Evolutionary conservation across 139 green algal species (phyloP), one percentile per base, ranked within the genome.

Genomic region (Desmodesmus armatus): DNA sequence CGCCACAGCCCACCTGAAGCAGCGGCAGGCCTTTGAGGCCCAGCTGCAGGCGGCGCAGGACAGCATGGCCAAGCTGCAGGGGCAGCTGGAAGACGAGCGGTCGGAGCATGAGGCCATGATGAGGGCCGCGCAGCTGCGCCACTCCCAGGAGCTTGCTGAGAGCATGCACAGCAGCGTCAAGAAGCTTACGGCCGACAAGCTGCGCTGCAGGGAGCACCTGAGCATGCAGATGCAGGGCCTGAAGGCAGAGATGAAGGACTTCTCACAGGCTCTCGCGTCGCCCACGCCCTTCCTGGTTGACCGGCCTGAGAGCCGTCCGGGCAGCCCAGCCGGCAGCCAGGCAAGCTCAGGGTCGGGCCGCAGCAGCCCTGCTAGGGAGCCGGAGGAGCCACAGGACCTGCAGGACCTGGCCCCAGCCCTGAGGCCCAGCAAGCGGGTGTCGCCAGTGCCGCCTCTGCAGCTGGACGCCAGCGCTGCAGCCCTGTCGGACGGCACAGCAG

Each of bases 161-260:
- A 39, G 29, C 0, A 25, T 65, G 72, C 73, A 80, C 31, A 17
- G 49, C 15, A 69, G 37, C 33, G 49, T 67, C 47, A 47, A 80
- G 73, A 80, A 80, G 55, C 29, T 55, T 15, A 29, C 49, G 5
- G 35, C 73, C 3, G 73, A 67, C 44, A 80, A 80, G 73, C 31
- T 69, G 29, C 49, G 47, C 73, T 80, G 49, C 73, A 80, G 37
- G 73, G 47, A 80, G 73, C 31, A 80, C 27, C 53, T 80, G 6
- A 11, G 43, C 3, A 7, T 79, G 72, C 43, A 79, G 44, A 43
- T 79, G 47, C 49, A 80, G 5, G 39, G 9, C 31, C 31, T 80
- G 19, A 80, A 31, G 47, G 47, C 49, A 25, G 73, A 80, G 37
- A 33, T 33, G 5, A 47, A 80, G 49, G 33, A 21, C 47, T 29